Evolutionary conservation across 2,329 filamentous ascomycete genomes (phyloP), one percentile per base, ranked within the genome.

Genomic region (Paraphoma chrysanthemicola): DNA sequence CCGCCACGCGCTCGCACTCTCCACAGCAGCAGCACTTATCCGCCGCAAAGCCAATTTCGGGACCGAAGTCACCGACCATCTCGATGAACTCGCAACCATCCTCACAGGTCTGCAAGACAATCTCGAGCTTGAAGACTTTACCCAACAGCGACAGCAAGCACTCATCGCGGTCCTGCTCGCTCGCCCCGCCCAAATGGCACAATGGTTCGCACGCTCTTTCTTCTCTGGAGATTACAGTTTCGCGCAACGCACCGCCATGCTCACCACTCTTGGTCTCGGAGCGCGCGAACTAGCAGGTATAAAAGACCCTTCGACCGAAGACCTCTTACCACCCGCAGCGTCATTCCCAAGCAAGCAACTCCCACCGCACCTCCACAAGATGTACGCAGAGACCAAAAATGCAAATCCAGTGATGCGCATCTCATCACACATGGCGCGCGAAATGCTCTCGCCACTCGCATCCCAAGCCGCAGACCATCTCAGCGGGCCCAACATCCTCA

Each of bases 211-310:
- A 3, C 87, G 88, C 54, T 90, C 90, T 0, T 96, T 95, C 72
- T 98, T 97, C 72, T 89, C 92, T 42, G 93, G 93, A 14, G 95
- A 99, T 72, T 93, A 95, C 75, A 97, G 93, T 0, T 81, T 98
- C 38, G 86, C 89, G 0, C 94, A 98, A 73, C 86, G 95, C 39
- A 91, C 90, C 7, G 87, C 90, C 0, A 84, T 98, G 38, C 87
- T 99, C 50, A 89, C 92, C 17, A 88, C 91, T 0, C 80, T 99
- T 4, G 94, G 93, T 0, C 80, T 99, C 0, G 87, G 90, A 30
- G 91, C 91, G 2, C 86, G 94, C 56, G 93, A 98, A 76, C 78
- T 99, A 9, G 92, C 92, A 1, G 93, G 95, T 0, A 87, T 91
- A 62, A 87, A 90, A 45, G 78, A 80, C 7, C 77, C 82, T 48